Base-by-base conservation (phyloP, 164 flowering plant species). In the Aristolochia contorta region DNA sequence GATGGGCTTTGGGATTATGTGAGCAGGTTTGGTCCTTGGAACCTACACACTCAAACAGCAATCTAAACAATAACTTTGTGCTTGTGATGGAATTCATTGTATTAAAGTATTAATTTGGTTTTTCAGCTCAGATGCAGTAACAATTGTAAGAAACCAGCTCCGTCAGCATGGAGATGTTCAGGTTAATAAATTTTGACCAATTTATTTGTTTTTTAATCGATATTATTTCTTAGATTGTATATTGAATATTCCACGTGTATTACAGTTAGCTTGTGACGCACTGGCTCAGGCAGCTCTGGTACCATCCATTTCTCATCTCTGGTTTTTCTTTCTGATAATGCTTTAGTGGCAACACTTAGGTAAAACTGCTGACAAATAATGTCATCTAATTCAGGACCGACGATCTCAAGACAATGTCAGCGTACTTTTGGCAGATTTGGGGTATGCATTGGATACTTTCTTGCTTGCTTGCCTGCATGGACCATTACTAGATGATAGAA, bases 1-100 rank as follows among this genome's bases (percentile, higher is more conserved):
- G 98, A 93, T 80, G 98, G 98, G 47, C 77, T 93, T 58, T 93
- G 96, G 99, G 99, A 93, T 74, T 93, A 93, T 78, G 82, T 93
- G 67, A 86, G 74, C 63, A 86, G 96, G 99, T 93, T 30, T 45
- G 65, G n/a, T 20, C 57, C 49, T 16, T 50, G 12, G 30, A 9
- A 37, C 7, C 18, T 23, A n/a, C 16, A 23, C 30, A 14, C 10
- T 53, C 56, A 37, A 37, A 37, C 12, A 3, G 43, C 10, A 37
- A 1, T 10, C 15, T 15, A 16, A 53, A 23, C 2, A 22, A 3
- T 6, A 16, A 10, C 4, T 27, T 53, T 53, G 15, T 53, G 30
- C 56, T 22, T 27, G 4, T 53, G 56, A 22, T 27, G 4, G 9
- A 16, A 53, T 53, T 53, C 10, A 1, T 3, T 15, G 23, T 16